These are phyloP conservation scores for Rhazya stricta DNA, from an alignment of 257 asterid species.

Conservation along the genomic window DNA sequence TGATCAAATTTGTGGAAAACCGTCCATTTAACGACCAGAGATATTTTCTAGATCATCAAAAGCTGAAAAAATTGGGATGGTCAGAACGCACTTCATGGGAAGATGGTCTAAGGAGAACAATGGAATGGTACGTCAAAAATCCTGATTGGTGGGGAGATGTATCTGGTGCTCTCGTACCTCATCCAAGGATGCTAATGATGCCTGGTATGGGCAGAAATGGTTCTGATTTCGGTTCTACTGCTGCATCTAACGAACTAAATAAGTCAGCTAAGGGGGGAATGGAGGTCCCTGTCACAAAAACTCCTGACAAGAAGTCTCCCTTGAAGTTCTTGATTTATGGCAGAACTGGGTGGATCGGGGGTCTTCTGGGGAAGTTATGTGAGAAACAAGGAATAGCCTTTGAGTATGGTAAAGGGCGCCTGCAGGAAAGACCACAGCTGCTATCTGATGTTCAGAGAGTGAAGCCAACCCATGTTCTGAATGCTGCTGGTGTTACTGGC, in stretches of 20 bases:
- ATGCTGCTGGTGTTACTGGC: constrained; percentile 67
- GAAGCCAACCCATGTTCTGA: constrained; percentile 59
- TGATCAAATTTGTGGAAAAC: constrained; percentile 62
- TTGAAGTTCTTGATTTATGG: constrained; percentile 60
- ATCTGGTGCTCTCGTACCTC: constrained; percentile 65
- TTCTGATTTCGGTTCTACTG: constrained; percentile 25
- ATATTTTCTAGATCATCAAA: constrained; percentile 62
- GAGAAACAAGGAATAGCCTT: constrained; percentile 50
- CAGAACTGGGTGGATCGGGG: constrained; percentile 61
- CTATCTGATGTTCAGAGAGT: constrained; percentile 39
- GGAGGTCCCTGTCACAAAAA: constrained; percentile 26
- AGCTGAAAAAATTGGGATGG: constrained; percentile 62
- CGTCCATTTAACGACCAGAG: constrained; percentile 77
- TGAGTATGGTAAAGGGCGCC: constrained; percentile 59
- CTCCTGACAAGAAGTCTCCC: constrained; percentile 24
- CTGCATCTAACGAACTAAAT: neutral
- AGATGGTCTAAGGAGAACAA: constrained; percentile 56
- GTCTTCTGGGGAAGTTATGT: constrained; percentile 53
- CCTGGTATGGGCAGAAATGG: constrained; percentile 44
- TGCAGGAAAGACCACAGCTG: constrained; percentile 41
- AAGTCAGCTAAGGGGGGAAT: constrained; percentile 19
- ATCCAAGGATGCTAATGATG: constrained; percentile 66
- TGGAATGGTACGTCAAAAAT: constrained; percentile 56
- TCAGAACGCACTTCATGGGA: constrained; percentile 55
- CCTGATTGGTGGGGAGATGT: constrained; percentile 84